A percentile compares a stretch with the other conserved stretches of the same genome.
phyloP scores from a whole-genome alignment of 805 yeast genomes.

The Candida quercuum region DNA sequence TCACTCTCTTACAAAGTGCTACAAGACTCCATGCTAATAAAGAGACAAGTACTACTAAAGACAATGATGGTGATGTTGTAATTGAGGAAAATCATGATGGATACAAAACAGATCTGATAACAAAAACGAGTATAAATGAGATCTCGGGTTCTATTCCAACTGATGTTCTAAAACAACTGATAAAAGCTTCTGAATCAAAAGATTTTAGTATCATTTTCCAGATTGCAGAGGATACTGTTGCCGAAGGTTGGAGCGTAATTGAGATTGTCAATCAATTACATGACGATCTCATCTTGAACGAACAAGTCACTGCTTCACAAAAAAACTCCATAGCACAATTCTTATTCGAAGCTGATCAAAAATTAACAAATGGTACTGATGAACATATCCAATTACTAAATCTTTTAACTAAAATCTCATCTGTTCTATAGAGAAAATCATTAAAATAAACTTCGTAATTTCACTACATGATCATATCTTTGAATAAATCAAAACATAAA shows the following conservation, averaged over 20 bases:
- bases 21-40: constrained; percentile 42
- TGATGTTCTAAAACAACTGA: constrained; percentile 35
- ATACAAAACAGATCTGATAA: constrained; percentile 24
- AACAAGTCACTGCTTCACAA: constrained; percentile 39
- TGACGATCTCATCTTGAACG: constrained; percentile 55
- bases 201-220: constrained; percentile 29
- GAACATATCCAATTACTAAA: constrained; percentile 81
- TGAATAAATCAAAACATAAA: no score
- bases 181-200: constrained; percentile 30
- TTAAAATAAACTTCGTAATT: not conserved
- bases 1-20: constrained; percentile 84
- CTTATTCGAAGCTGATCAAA: constrained; percentile 70
- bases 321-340: constrained; percentile 63
- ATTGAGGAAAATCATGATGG: constrained; percentile 21
- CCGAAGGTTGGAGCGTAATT: constrained; percentile 76
- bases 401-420: constrained; percentile 48
- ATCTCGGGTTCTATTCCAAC: constrained; percentile 72
- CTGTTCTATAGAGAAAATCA: constrained; percentile 12
- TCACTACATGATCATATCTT: no score
- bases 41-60: constrained; percentile 4
- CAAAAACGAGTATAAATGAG: constrained; percentile 50
- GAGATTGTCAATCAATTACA: constrained; percentile 70
- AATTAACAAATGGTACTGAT: constrained; percentile 79
- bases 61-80: constrained; percentile 28
- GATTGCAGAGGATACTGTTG: constrained; percentile 44